Base-by-base conservation (phyloP, 768 basidiomycete genomes). In the Suillus ampliporus region DNA sequence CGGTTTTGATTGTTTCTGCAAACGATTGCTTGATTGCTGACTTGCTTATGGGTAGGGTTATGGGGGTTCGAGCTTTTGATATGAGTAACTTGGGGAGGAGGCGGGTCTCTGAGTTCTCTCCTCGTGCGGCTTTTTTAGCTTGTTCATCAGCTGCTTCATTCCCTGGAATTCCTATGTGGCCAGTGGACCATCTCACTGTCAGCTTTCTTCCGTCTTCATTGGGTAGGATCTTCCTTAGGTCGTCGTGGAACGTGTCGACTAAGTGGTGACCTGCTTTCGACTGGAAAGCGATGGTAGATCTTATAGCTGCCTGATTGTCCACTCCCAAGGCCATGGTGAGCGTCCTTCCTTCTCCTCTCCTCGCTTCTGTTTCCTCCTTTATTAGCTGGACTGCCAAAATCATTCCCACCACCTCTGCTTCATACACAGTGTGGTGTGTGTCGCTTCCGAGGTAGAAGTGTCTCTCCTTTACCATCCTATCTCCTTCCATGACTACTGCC, bases 201-300 rank as follows among this genome's bases (percentile, higher is more conserved):
- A 64, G 52, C 4, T 52, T 26, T 26, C 57, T 56, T 4, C 41
- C 11, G 10, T 53, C 34, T 1, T 56, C 47, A 13, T 46, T 63
- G 8, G 58, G 67, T 63, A 67, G 67, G 3, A 31, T 3, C 31
- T 3, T 3, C 4, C 31, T 3, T 6, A 31, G 19, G 65, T 58
- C 1, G 23, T 62, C 26, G 60, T 43, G 35, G 56, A 38, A 38
- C 57, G 35, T 23, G 61, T 58, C 15, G 56, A 65, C 3, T 53
- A 64, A 13, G 13, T 31, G 14, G 60, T 34, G 23, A 2, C 58
- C 40, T 35, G 35, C 7, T 31, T 53, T 19, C 6, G 28, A 52
- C 8, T 52, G 15, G 17, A 2, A 28, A 21, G 51, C 15, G 4
- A 23, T 34, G 26, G n/a, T n/a, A n/a, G n/a, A n/a, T n/a, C n/a